phyloP scores from a whole-genome alignment of 257 asterid genomes.

The Salvia miltiorrhiza region DNA sequence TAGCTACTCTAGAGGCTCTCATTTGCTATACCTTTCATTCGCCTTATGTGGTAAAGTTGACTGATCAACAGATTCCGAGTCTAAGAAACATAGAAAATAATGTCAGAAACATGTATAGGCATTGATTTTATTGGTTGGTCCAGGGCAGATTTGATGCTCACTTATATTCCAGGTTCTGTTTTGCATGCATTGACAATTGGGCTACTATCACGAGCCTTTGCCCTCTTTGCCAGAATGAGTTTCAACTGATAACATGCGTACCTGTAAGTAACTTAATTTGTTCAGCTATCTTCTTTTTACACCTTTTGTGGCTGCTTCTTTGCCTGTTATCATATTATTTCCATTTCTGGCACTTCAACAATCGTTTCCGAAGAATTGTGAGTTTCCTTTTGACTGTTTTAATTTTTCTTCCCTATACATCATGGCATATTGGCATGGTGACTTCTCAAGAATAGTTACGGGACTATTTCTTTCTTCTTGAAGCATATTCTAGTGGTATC shows the following conservation, averaged over 20 bases:
- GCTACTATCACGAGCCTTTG: slow-evolving; percentile 94
- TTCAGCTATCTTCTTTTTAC: slow-evolving; percentile 7
- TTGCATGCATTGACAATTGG: slow-evolving; percentile 99
- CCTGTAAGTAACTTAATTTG: slow-evolving; percentile 71
- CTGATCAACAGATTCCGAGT: background rate
- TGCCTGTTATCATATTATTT: slow-evolving; percentile 16
- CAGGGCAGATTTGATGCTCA: slow-evolving; percentile 20
- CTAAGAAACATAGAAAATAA: background rate
- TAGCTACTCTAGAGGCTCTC: background rate
- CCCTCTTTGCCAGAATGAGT: slow-evolving; percentile 96
- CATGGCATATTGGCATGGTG: background rate
- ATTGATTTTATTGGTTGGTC: slow-evolving; percentile 8
- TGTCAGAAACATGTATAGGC: background rate
- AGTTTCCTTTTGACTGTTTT: background rate
- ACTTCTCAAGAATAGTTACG: background rate
- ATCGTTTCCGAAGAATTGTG: slow-evolving; percentile 2
- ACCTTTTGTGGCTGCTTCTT: background rate
- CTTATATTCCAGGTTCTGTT: slow-evolving; percentile 90
- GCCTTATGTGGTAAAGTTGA: slow-evolving; percentile 8
- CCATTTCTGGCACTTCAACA: background rate
- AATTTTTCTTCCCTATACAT: background rate
- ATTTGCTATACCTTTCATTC: background rate
- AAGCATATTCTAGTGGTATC: slow-evolving; percentile 2
- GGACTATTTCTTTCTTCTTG: slow-evolving; percentile 7
- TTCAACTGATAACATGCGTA: slow-evolving; percentile 96